phyloP scores from a whole-genome alignment of 805 yeast species.

The Zygotorulaspora chibaensis region DNA sequence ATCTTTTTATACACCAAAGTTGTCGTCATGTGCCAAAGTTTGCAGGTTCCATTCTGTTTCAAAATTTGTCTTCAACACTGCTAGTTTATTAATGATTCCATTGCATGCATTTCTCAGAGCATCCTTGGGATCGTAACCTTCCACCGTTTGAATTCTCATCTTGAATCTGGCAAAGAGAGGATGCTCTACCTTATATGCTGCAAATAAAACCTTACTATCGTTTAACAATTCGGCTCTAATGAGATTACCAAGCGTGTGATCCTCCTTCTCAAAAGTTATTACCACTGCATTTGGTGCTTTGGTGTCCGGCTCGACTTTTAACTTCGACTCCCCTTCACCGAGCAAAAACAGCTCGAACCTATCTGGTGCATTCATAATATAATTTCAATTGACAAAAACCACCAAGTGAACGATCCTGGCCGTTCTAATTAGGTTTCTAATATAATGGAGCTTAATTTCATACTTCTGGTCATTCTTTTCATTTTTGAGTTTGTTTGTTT shows the following conservation, averaged over 20 bases:
- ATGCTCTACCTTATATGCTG: constrained; percentile 97
- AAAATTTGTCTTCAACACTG: constrained; percentile 69
- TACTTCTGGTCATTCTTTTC: neutral
- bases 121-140: constrained; percentile 85
- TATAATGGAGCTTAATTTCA: too few species aligned
- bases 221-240: constrained; percentile 79
- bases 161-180: constrained; percentile 94
- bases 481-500: neutral
- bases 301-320: constrained; percentile 86
- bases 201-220: constrained; percentile 88
- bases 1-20: constrained; percentile 22
- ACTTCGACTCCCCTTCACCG: constrained; percentile 97
- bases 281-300: constrained; percentile 94
- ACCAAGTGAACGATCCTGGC: neutral
- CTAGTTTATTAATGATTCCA: constrained; percentile 73
- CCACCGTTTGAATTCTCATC: constrained; percentile 93
- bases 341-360: constrained; percentile 93
- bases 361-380: constrained; percentile 93
- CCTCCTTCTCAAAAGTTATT: constrained; percentile 92
- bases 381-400: neutral
- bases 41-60: constrained; percentile 91
- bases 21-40: constrained; percentile 56
- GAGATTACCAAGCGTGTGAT: constrained; percentile 91
- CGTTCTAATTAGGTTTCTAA: too few species aligned
- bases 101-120: constrained; percentile 90